A percentile compares a stretch with the other conserved stretches of the same genome.
These are phyloP conservation scores for Leishmania mexicana DNA, from an alignment of 208 protist species.

Conservation along the genomic window DNA sequence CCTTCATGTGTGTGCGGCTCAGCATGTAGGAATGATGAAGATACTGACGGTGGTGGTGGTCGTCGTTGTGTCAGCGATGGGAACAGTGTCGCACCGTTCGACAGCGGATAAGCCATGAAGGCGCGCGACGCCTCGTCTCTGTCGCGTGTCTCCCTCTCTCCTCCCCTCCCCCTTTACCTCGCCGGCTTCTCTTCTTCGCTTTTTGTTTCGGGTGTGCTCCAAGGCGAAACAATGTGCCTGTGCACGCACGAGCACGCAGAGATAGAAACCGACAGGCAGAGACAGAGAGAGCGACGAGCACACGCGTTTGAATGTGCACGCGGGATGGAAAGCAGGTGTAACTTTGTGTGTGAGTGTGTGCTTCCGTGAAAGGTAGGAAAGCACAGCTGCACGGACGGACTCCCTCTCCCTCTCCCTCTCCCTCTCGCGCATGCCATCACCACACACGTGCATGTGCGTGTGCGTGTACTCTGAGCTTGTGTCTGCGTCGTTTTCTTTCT, in stretches of 20 bases:
- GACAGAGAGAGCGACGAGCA: background rate
- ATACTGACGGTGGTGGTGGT: background rate
- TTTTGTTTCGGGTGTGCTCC: background rate
- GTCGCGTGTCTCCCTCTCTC: background rate
- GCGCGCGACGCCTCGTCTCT: background rate
- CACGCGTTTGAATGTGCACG: background rate
- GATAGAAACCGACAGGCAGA: background rate
- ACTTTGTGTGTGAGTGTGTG: background rate
- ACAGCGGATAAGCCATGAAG: background rate
- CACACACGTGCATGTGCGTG: background rate
- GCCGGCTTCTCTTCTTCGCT: background rate
- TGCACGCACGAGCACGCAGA: background rate
- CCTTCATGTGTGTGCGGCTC: background rate
- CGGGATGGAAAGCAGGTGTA: background rate
- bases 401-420: background rate
- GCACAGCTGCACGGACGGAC: slow-evolving; percentile 58
- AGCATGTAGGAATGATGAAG: background rate
- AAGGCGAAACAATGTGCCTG: background rate
- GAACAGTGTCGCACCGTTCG: background rate
- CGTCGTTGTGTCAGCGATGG: background rate
- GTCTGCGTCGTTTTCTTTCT: background rate
- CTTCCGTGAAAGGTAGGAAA: background rate
- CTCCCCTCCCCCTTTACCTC: background rate
- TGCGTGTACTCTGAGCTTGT: no score
- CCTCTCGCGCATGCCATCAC: background rate